Evolutionary conservation across 225 moss, liverwort and hornwort genomes (phyloP).

Genomic region (Bryum argenteum): DNA sequence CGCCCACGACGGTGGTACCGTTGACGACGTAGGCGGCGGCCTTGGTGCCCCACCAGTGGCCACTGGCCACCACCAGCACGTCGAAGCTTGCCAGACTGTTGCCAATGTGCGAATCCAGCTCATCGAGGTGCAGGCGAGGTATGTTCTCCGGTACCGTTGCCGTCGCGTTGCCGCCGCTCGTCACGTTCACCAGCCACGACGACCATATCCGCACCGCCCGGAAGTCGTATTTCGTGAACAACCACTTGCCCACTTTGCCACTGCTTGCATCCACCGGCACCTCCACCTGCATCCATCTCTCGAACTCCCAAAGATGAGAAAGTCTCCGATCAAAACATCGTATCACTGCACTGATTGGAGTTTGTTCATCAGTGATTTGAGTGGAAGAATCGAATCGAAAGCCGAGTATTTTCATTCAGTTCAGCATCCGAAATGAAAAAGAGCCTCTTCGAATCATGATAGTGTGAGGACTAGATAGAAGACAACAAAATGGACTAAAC

Average conservation of each 20-base stretch:
- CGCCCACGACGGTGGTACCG: conserved; percentile 60
- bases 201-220: conserved; percentile 77
- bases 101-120: conserved; percentile 54
- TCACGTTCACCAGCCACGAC: conserved; percentile 70
- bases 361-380: not conserved
- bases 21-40: conserved; percentile 55
- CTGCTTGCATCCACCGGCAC: conserved; percentile 44
- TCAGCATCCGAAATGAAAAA: too few relatives aligned
- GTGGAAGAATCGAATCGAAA: too few relatives aligned
- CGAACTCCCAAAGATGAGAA: too few relatives aligned
- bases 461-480: not conserved
- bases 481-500: too few relatives aligned
- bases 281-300: conserved; percentile 35
- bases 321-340: not conserved
- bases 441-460: not conserved
- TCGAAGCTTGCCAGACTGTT: conserved; percentile 54
- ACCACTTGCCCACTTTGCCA: conserved; percentile 58
- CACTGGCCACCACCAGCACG: conserved; percentile 70
- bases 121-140: conserved; percentile 67
- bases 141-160: conserved; percentile 46
- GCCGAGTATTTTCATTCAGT: too few relatives aligned
- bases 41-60: conserved; percentile 89
- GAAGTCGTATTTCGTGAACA: conserved; percentile 59
- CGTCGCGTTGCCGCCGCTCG: conserved; percentile 43
- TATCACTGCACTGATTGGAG: not conserved